Evolutionary conservation across 2,329 filamentous ascomycete species (phyloP).

Genomic region (Myriosclerotinia curreyana): DNA sequence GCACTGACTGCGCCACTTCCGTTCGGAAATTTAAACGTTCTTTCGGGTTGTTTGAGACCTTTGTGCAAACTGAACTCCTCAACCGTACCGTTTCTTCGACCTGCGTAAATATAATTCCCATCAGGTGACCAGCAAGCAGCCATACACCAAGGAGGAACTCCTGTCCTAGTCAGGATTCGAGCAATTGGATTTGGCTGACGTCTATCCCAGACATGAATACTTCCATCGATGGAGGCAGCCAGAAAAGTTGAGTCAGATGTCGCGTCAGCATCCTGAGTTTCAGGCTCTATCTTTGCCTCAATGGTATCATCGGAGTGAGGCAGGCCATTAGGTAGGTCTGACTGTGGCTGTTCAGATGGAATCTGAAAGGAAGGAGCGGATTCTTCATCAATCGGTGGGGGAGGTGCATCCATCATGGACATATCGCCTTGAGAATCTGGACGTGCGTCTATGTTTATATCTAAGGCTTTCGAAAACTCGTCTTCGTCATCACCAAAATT

Average conservation of each 20-base stretch:
- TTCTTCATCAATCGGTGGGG: constrained; percentile 25
- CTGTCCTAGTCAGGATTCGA: constrained; percentile 68
- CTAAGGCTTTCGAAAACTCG: constrained; percentile 74
- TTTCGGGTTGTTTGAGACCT: constrained; percentile 68
- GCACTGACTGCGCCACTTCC: constrained; percentile 89
- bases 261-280: constrained; percentile 53
- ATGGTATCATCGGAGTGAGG: constrained; percentile 23
- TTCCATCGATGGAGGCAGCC: constrained; percentile 82
- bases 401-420: constrained; percentile 27
- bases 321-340: constrained; percentile 25
- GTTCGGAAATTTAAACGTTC: constrained; percentile 81
- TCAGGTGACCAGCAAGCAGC: constrained; percentile 94
- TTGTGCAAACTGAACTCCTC: constrained; percentile 92
- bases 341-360: constrained; percentile 24
- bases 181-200: constrained; percentile 75
- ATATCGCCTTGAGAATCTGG: constrained; percentile 34
- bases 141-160: constrained; percentile 95
- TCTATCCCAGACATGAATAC: constrained; percentile 88
- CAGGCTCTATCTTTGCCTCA: constrained; percentile 32
- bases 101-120: constrained; percentile 92
- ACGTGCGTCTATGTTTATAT: constrained; percentile 41
- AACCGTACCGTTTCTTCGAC: constrained; percentile 83
- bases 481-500: constrained; percentile 81
- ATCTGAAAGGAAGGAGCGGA: constrained; percentile 20
- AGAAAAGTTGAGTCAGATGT: constrained; percentile 79